These are phyloP conservation scores for Cordyceps cateniannulata DNA, from an alignment of 2,329 filamentous ascomycete genomes.

Conservation along the genomic window DNA sequence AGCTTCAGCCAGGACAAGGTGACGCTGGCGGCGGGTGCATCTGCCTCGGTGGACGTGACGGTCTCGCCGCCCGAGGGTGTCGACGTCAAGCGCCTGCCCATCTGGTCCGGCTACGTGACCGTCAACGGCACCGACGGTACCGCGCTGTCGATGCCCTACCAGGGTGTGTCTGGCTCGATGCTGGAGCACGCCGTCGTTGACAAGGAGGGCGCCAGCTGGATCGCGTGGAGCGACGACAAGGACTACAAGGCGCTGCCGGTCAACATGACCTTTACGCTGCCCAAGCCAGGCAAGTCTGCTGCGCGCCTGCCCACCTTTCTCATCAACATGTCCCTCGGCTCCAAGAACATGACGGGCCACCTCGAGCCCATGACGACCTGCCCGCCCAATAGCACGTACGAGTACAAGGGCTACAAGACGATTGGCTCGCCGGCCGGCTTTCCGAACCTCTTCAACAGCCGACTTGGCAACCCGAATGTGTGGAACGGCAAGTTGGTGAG, in stretches of 20 bases:
- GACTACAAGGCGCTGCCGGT: conserved; percentile 20
- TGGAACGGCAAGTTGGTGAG: conserved; percentile 44
- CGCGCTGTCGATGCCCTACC: conserved; percentile 32
- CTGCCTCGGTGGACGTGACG: conserved; percentile 40
- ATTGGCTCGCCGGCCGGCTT: conserved; percentile 38
- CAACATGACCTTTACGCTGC: conserved; percentile 36
- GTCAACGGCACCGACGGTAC: conserved; percentile 32
- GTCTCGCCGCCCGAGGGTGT: conserved; percentile 33
- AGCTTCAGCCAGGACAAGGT: conserved; percentile 36
- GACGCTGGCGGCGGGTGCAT: conserved; percentile 35
- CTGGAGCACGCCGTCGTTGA: conserved; percentile 28
- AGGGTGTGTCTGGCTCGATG: conserved; percentile 27
- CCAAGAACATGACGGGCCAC: conserved; percentile 36
- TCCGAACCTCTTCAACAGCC: conserved; percentile 29
- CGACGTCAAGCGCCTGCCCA: conserved; percentile 26
- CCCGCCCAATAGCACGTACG: conserved; percentile 22
- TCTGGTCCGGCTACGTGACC: conserved; percentile 38
- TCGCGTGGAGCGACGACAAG: conserved; percentile 30
- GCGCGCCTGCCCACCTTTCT: conserved; percentile 33
- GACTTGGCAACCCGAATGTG: conserved; percentile 16
- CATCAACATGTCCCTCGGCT: conserved; percentile 38
- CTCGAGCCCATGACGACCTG: conserved; percentile 33
- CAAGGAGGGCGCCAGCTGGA: conserved; percentile 25
- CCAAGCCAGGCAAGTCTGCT: conserved; percentile 30
- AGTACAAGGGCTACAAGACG: conserved; percentile 32